Base-by-base conservation (phyloP, 2,329 filamentous ascomycete species). In the Fusarium pininemorale region DNA sequence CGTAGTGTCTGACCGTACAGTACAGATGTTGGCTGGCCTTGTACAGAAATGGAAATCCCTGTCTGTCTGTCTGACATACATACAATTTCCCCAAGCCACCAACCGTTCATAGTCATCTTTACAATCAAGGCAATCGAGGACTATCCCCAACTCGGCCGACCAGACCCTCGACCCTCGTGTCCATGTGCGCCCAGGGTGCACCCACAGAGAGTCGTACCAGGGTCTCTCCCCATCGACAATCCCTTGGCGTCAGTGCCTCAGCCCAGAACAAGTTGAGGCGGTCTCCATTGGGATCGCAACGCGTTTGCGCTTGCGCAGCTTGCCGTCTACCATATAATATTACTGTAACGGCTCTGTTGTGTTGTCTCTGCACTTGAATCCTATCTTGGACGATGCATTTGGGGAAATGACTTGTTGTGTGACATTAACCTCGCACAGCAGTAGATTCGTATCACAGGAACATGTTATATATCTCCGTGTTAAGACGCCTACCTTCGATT, bases 91-190 rank as follows among this genome's bases (percentile, higher is more conserved):
- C 37, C 61, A 74, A 74, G 54, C 64, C 72, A 73, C 74, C 75
- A 77, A 76, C 75, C 72, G 60, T 69, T 66, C 69, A 72, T 59
- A 64, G 62, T 66, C 63, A 63, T 50, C 69, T 75, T 42, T 63
- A 70, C 60, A 65, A 77, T 72, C 75, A 76, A 76, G 75, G 67
- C 61, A 77, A 75, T 75, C 63, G 47, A 75, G 41, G 72, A 42
- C 74, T 76, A 73, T 72, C 42, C 73, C 72, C 55, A 75, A 77
- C 73, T 72, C 63, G 69, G 74, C 58, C 66, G 32, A 60, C 55
- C 41, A 54, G 75, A 61, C 63, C 71, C 75, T 72, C 64, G 58
- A 63, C 65, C 54, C 51, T 67, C 67, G 45, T 72, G 66, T 58
- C 65, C 66, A 73, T 75, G 72, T 73, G 73, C 71, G 53, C 66